Conservation (phyloP, 75 land plant genomes). For the Sequoiadendron giganteum region DNA sequence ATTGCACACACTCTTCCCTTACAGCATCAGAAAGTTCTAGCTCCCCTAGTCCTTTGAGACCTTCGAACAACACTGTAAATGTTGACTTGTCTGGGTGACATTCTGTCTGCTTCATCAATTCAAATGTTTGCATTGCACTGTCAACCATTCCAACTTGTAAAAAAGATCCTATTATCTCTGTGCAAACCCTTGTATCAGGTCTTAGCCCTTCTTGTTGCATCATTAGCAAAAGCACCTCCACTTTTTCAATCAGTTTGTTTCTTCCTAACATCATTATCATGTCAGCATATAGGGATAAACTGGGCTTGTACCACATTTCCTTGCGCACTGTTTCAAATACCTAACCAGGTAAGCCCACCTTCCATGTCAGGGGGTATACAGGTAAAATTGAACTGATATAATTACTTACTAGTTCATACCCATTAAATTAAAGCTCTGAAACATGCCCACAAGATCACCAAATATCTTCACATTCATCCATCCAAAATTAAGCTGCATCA, state of each 20-base stretch:
- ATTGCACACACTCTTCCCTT: slow-evolving; percentile 39
- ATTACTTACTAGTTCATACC: not conserved
- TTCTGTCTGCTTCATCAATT: slow-evolving; percentile 52
- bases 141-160: slow-evolving; percentile 45
- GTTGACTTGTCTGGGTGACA: slow-evolving; percentile 50
- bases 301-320: slow-evolving; percentile 80
- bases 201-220: slow-evolving; percentile 56
- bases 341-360: slow-evolving; percentile 29
- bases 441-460: not conserved
- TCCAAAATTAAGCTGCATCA: not conserved
- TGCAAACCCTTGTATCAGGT: slow-evolving; percentile 53
- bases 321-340: slow-evolving; percentile 63
- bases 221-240: slow-evolving; percentile 43
- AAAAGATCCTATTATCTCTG: slow-evolving; percentile 77
- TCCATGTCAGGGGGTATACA: not conserved
- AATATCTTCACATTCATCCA: not conserved
- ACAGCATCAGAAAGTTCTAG: slow-evolving; percentile 33
- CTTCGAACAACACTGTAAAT: slow-evolving; percentile 42
- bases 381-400: not conserved
- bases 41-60: slow-evolving; percentile 45
- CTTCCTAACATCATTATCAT: slow-evolving; percentile 70
- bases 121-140: slow-evolving; percentile 63
- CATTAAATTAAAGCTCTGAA: not conserved
- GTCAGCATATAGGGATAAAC: slow-evolving; percentile 48
- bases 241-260: slow-evolving; percentile 52